phyloP scores from a whole-genome alignment of 257 asterid species.

The Agastache rugosa region DNA sequence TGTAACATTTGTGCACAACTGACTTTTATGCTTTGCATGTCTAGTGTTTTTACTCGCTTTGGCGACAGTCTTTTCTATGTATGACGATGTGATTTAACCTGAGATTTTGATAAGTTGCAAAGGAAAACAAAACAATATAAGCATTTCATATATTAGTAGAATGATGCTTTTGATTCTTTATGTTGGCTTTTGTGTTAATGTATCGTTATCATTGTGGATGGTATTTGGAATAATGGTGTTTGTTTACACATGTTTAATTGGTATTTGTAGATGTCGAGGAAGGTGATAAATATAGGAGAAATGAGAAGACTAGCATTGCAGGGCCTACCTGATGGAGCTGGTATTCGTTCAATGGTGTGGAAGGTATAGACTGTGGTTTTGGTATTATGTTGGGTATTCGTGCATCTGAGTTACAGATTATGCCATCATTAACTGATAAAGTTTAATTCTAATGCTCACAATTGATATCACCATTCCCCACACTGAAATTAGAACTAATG shows the following conservation, averaged over 20 bases:
- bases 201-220: background rate
- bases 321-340: constrained; percentile 90
- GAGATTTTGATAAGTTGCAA: constrained; percentile 8
- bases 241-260: constrained; percentile 32
- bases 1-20: constrained; percentile 5
- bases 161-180: background rate
- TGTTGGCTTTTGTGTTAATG: background rate
- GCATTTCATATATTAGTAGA: constrained; percentile 9
- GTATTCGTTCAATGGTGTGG: constrained; percentile 90
- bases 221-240: constrained; percentile 21
- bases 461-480: constrained; percentile 24
- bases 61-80: background rate
- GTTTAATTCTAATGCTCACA: background rate
- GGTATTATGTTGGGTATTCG: constrained; percentile 5
- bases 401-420: constrained; percentile 6
- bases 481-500: background rate
- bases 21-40: background rate
- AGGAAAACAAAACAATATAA: background rate
- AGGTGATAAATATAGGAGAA: constrained; percentile 80
- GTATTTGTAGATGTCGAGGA: constrained; percentile 69
- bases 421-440: background rate
- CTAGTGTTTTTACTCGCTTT: background rate
- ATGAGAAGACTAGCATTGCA: constrained; percentile 82
- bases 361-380: constrained; percentile 59
- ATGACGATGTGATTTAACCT: background rate